Conservation (phyloP, 2,329 filamentous ascomycete genomes). For the Botrytis deweyae region DNA sequence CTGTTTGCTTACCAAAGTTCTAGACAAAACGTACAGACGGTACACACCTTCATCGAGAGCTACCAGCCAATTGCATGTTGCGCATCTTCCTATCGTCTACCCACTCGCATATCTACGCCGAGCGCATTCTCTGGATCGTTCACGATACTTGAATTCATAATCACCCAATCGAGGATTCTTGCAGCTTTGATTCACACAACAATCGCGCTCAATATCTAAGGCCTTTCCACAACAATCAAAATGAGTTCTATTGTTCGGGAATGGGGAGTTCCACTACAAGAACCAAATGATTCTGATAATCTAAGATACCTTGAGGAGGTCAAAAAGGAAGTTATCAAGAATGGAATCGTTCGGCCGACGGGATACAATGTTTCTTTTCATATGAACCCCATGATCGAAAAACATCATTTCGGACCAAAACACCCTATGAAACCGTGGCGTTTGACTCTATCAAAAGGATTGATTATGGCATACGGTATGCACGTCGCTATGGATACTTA, state of each 20-base stretch:
- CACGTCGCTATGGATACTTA: slow-evolving; percentile 97
- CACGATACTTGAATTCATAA: neutral
- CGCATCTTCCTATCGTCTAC: neutral
- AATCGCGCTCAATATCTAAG: neutral
- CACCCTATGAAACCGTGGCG: slow-evolving; percentile 99
- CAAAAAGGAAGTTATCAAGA: slow-evolving; percentile 43
- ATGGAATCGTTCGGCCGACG: slow-evolving; percentile 75
- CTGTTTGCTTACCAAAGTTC: neutral
- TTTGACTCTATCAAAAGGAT: slow-evolving; percentile 88
- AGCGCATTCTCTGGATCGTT: neutral
- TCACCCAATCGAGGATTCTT: neutral
- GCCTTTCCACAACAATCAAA: neutral
- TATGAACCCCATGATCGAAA: slow-evolving; percentile 90
- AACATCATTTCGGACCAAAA: slow-evolving; percentile 93
- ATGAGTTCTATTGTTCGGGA: slow-evolving; percentile 40
- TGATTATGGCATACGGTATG: slow-evolving; percentile 93
- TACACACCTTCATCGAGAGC: neutral
- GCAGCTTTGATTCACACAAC: neutral
- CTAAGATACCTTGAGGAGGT: slow-evolving; percentile 32
- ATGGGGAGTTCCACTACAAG: slow-evolving; percentile 35
- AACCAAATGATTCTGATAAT: slow-evolving; percentile 36
- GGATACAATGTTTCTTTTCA: slow-evolving; percentile 94
- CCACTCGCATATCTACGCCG: neutral
- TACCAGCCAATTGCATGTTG: neutral
- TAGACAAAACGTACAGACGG: neutral